These are phyloP conservation scores for Abelmoschus esculentus DNA, from an alignment of 345 rosid genomes.

Conservation along the genomic window DNA sequence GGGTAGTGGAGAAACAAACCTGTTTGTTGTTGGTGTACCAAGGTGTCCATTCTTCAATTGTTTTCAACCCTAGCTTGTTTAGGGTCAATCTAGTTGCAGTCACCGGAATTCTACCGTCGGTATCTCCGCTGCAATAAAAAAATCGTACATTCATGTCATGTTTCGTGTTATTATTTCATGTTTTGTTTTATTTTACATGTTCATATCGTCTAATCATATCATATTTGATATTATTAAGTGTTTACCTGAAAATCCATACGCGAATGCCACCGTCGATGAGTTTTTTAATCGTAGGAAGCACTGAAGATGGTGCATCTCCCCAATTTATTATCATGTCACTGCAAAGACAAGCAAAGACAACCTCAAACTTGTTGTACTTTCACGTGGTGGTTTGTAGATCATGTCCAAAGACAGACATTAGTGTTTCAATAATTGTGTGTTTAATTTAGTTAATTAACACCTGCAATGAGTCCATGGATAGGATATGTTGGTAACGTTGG, in stretches of 20 bases:
- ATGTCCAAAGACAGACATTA: neutral
- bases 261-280: slow-evolving; percentile 66
- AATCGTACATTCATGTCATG: neutral
- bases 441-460: slow-evolving; percentile 17
- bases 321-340: slow-evolving; percentile 40
- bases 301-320: slow-evolving; percentile 53
- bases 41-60: slow-evolving; percentile 63
- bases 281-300: slow-evolving; percentile 60
- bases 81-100: slow-evolving; percentile 58
- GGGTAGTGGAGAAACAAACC: slow-evolving; percentile 16
- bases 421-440: neutral
- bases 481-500: slow-evolving; percentile 50
- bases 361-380: neutral
- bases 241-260: slow-evolving; percentile 69
- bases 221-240: neutral
- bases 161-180: neutral
- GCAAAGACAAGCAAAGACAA: slow-evolving; percentile 13
- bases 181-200: neutral
- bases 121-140: slow-evolving; percentile 53
- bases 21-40: slow-evolving; percentile 49
- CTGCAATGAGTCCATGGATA: slow-evolving; percentile 85
- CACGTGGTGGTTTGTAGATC: neutral
- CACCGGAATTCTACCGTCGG: slow-evolving; percentile 83
- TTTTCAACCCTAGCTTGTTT: slow-evolving; percentile 59
- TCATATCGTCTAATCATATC: neutral